A percentile compares a stretch with the other conserved stretches of the same genome.
phyloP scores from a whole-genome alignment of 805 yeast species.

The Monosporozyma servazzii region DNA sequence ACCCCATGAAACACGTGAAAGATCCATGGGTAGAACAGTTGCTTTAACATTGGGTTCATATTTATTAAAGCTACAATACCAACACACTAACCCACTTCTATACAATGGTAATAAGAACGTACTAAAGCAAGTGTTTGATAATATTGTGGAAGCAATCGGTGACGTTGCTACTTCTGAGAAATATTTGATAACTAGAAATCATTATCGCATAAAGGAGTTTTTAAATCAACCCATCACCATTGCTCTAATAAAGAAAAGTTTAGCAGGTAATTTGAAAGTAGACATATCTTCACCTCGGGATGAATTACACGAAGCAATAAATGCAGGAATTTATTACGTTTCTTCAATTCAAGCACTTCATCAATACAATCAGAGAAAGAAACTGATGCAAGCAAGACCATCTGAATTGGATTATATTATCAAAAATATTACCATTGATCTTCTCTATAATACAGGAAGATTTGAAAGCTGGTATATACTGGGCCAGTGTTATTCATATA shows the following conservation, averaged over 20 bases:
- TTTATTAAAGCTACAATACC: conserved; percentile 31
- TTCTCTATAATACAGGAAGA: conserved; percentile 55
- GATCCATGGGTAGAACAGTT: conserved; percentile 32
- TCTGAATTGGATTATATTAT: conserved; percentile 75
- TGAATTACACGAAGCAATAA: conserved; percentile 44
- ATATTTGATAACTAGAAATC: conserved; percentile 38
- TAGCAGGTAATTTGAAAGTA: conserved; percentile 39
- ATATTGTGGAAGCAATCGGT: conserved; percentile 60
- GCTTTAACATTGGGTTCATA: conserved; percentile 24
- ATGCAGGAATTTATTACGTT: conserved; percentile 49
- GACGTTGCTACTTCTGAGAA: conserved; percentile 43
- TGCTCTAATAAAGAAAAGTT: conserved; percentile 38
- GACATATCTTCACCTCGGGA: conserved; percentile 26
- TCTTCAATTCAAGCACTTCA: conserved; percentile 27
- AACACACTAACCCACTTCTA: conserved; percentile 50
- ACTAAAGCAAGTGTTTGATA: conserved; percentile 62
- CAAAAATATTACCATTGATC: conserved; percentile 53
- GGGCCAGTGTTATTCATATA: conserved; percentile 67
- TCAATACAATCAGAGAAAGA: conserved; percentile 48
- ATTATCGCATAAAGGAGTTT: conserved; percentile 37
- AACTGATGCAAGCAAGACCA: conserved; percentile 69
- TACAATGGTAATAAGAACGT: conserved; percentile 54
- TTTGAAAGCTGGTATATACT: conserved; percentile 81
- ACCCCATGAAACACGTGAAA: conserved; percentile 46
- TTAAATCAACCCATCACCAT: conserved; percentile 40